A percentile compares a stretch with the other conserved stretches of the same genome.
phyloP scores from a whole-genome alignment of 2,329 filamentous ascomycete species.

The Verticillium klebahnii region DNA sequence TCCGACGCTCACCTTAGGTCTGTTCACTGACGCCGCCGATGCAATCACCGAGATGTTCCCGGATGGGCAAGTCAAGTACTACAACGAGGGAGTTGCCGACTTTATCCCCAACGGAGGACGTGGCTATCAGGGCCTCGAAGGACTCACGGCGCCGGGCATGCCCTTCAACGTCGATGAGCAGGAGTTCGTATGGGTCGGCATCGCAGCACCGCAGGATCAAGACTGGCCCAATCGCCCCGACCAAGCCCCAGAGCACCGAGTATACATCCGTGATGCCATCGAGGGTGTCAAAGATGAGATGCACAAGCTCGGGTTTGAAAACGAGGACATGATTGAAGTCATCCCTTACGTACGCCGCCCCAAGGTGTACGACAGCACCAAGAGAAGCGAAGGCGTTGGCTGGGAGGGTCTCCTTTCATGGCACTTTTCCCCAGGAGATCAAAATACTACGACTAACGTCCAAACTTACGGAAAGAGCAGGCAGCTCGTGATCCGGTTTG shows the following conservation, averaged over 20 bases:
- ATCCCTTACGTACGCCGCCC: neutral
- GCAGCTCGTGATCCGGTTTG: neutral
- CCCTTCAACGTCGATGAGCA: constrained; percentile 5
- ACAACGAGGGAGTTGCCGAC: constrained; percentile 1
- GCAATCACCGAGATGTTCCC: neutral
- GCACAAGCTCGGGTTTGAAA: neutral
- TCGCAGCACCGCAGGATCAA: constrained; percentile 1
- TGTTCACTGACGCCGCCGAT: neutral
- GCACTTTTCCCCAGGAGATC: constrained; percentile 1
- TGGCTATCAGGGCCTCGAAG: neutral
- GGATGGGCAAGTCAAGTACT: constrained; percentile 2
- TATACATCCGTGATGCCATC: constrained; percentile 1
- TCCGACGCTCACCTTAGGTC: constrained; percentile 2
- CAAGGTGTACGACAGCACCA: neutral
- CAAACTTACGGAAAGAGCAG: neutral
- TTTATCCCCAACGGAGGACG: constrained; percentile 4
- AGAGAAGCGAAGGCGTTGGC: neutral
- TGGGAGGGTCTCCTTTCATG: constrained; percentile 1
- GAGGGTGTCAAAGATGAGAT: neutral
- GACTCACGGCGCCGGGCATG: neutral
- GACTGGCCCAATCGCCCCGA: neutral
- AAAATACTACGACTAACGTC: neutral
- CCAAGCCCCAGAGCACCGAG: neutral
- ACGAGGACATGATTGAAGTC: neutral
- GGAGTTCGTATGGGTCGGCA: constrained; percentile 6